A percentile compares a stretch with the other conserved stretches of the same genome.
Conservation (phyloP, 2,329 filamentous ascomycete genomes). For the Microsporum audouinii region DNA sequence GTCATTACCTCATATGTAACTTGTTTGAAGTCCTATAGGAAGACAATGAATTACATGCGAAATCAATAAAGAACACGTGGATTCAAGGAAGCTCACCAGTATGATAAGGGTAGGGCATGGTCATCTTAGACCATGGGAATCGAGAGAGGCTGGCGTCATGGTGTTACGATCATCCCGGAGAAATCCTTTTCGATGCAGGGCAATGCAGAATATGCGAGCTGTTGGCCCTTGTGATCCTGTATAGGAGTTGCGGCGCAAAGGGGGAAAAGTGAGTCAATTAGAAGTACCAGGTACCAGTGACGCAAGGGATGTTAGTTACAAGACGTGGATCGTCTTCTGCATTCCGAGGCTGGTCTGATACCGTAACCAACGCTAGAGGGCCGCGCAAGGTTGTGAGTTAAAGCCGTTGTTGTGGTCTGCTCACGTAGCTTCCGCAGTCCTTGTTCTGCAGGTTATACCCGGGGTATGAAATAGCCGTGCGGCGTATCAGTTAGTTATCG, state of each 20-base stretch:
- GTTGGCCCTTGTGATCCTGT: background rate
- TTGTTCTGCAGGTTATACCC: background rate
- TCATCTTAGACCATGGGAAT: background rate
- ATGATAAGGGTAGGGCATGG: background rate
- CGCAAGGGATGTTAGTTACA: background rate
- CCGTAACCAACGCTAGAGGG: background rate
- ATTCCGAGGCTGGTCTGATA: background rate
- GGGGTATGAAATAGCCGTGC: background rate
- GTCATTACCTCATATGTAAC: background rate
- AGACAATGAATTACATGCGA: background rate
- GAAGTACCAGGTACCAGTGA: background rate
- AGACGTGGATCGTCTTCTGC: constrained; percentile 2
- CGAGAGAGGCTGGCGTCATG: background rate
- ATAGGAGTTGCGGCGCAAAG: background rate
- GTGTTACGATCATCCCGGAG: background rate
- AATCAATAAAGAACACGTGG: background rate
- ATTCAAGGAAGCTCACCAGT: background rate
- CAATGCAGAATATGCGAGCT: background rate
- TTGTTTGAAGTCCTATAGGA: background rate
- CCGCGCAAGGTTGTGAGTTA: background rate
- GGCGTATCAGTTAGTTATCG: background rate
- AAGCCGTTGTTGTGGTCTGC: background rate
- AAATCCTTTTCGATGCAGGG: background rate
- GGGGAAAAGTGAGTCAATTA: background rate
- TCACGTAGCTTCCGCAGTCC: background rate